A percentile compares a stretch with the other conserved stretches of the same genome.
Conservation (phyloP, 1,284 basidiomycete species). For the Fistulina hepatica region DNA sequence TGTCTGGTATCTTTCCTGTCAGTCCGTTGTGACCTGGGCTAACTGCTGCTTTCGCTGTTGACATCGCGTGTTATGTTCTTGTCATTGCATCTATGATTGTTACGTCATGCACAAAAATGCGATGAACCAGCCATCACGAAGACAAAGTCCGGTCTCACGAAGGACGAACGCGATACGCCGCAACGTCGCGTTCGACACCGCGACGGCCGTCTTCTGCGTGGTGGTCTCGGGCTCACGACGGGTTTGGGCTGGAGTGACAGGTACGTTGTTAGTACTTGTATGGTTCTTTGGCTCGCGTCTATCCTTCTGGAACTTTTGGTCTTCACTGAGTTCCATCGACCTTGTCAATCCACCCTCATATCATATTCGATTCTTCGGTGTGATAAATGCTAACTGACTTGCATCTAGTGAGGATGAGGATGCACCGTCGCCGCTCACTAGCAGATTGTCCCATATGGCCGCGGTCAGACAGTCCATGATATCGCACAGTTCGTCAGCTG, state of each 20-base stretch:
- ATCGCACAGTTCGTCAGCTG: slow-evolving; percentile 38
- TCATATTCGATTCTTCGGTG: not conserved
- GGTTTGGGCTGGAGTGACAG: slow-evolving; percentile 77
- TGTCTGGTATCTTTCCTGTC: slow-evolving; percentile 8
- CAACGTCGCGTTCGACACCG: slow-evolving; percentile 54
- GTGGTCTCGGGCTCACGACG: slow-evolving; percentile 69
- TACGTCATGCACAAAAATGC: not conserved
- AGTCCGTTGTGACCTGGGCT: too few species aligned
- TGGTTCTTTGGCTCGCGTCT: slow-evolving; percentile 3
- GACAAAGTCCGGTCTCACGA: slow-evolving; percentile 44
- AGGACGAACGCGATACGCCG: slow-evolving; percentile 56
- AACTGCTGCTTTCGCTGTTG: too few species aligned
- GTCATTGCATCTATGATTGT: too few species aligned
- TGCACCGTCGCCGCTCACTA: slow-evolving; percentile 53
- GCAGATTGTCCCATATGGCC: slow-evolving; percentile 38
- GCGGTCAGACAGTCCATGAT: too few species aligned
- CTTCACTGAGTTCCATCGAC: too few species aligned
- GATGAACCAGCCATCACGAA: slow-evolving; percentile 29
- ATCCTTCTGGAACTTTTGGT: slow-evolving; percentile 8
- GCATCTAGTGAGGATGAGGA: slow-evolving; percentile 2
- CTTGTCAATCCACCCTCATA: too few species aligned
- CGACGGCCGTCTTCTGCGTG: slow-evolving; percentile 54
- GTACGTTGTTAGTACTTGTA: slow-evolving; percentile 37
- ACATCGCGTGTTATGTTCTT: too few species aligned
- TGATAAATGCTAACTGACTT: too few species aligned